phyloP scores from a whole-genome alignment of 2,329 filamentous ascomycete genomes.

The Fusarium siculi region DNA sequence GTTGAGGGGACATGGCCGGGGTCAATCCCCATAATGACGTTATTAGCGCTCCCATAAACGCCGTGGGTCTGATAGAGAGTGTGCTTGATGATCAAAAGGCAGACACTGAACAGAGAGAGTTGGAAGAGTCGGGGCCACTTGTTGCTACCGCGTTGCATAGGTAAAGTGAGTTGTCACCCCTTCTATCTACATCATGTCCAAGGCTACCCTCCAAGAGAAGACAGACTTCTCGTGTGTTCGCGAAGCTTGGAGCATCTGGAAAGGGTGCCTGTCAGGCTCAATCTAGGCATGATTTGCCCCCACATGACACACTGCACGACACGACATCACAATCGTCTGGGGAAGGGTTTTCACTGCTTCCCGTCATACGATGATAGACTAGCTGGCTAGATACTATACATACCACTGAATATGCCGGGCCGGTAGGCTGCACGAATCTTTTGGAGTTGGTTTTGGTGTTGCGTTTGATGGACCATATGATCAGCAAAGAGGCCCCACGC shows the following conservation, averaged over 20 bases:
- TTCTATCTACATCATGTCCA: not conserved
- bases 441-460: not conserved
- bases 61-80: not conserved
- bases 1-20: slow-evolving; percentile 16
- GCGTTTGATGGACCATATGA: slow-evolving; percentile 8
- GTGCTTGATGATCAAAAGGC: not conserved
- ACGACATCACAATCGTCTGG: slow-evolving; percentile 31
- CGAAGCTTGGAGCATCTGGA: slow-evolving; percentile 19
- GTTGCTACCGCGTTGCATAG: not conserved
- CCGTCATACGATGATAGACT: slow-evolving; percentile 42
- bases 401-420: slow-evolving; percentile 15
- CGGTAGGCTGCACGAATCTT: slow-evolving; percentile 11
- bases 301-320: slow-evolving; percentile 38
- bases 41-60: slow-evolving; percentile 11
- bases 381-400: not conserved
- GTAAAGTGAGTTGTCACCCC: not conserved
- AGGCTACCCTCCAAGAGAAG: slow-evolving; percentile 6
- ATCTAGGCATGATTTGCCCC: slow-evolving; percentile 30
- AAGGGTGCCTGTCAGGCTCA: slow-evolving; percentile 29
- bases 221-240: slow-evolving; percentile 5
- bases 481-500: not conserved
- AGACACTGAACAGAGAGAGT: not conserved
- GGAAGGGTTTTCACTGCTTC: slow-evolving; percentile 29
- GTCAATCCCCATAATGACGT: slow-evolving; percentile 42
- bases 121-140: not conserved